Percentiles rank a stretch among this genome's conserved stretches.
phyloP scores from a whole-genome alignment of 2,329 filamentous ascomycete species.

The Aspergillus novoparasiticus region DNA sequence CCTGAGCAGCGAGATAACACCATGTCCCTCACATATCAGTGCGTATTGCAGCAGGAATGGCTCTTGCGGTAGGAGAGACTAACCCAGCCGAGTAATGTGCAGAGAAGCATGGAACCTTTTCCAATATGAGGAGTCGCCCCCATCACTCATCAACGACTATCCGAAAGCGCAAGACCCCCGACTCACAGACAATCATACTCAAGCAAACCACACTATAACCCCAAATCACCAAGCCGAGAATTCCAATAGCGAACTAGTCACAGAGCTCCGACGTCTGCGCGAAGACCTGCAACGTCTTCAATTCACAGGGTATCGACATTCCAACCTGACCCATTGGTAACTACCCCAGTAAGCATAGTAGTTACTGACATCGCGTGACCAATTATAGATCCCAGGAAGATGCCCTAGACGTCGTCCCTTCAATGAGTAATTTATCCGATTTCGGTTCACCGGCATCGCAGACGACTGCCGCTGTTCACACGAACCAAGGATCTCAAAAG shows the following conservation, averaged over 20 bases:
- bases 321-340: not conserved
- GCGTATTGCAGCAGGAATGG: not conserved
- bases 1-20: not conserved
- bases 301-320: not conserved
- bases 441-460: not conserved
- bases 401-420: not conserved
- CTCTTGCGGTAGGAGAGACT: not conserved
- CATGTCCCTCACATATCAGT: not conserved
- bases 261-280: not conserved
- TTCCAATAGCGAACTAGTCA: not conserved
- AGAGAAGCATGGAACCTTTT: not conserved
- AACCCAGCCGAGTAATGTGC: not conserved
- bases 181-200: not conserved
- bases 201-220: not conserved
- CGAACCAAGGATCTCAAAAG: not conserved
- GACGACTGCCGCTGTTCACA: not conserved
- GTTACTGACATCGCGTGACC: not conserved
- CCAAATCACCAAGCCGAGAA: not conserved
- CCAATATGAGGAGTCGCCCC: not conserved
- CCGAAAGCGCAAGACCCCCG: too few relatives aligned
- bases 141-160: not conserved
- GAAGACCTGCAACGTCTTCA: not conserved
- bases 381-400: not conserved
- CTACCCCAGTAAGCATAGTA: not conserved
- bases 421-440: not conserved